A percentile compares a stretch with the other conserved stretches of the same genome.
phyloP scores from a whole-genome alignment of 768 basidiomycete genomes.

The Tylopilus vinaceipallidus region DNA sequence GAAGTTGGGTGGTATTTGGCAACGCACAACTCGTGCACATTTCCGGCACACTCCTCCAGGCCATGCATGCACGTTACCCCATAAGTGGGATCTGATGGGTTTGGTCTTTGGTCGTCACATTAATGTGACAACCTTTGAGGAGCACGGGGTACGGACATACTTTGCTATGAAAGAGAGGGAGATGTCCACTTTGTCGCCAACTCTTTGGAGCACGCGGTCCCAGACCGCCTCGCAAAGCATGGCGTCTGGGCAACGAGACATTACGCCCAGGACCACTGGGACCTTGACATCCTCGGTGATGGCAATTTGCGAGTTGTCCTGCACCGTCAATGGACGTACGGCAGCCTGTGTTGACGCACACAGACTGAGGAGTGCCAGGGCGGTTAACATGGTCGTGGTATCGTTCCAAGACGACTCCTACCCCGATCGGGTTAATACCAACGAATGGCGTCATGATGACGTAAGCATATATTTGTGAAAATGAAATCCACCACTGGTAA shows the following conservation, averaged over 20 bases:
- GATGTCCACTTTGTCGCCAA: slow-evolving; percentile 63
- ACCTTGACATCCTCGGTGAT: slow-evolving; percentile 38
- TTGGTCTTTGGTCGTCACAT: slow-evolving; percentile 45
- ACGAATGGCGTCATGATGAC: slow-evolving; percentile 27
- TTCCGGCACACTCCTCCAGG: slow-evolving; percentile 77
- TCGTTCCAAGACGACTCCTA: slow-evolving; percentile 2
- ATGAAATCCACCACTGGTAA: not conserved
- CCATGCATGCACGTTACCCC: slow-evolving; percentile 87
- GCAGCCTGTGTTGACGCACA: slow-evolving; percentile 13
- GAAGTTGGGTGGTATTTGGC: slow-evolving; percentile 51
- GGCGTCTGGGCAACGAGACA: slow-evolving; percentile 81
- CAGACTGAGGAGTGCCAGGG: slow-evolving; percentile 18
- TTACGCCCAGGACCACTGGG: slow-evolving; percentile 55
- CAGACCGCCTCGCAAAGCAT: slow-evolving; percentile 77
- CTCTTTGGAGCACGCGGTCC: slow-evolving; percentile 63
- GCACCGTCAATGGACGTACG: slow-evolving; percentile 19
- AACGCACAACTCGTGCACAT: slow-evolving; percentile 86
- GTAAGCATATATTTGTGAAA: slow-evolving; percentile 17
- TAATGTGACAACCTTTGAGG: slow-evolving; percentile 8
- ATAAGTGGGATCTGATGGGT: slow-evolving; percentile 63
- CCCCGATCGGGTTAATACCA: not conserved
- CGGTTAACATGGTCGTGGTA: slow-evolving; percentile 23
- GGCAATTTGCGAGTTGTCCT: slow-evolving; percentile 14
- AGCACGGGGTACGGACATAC: slow-evolving; percentile 43
- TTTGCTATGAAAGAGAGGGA: slow-evolving; percentile 70